These are phyloP conservation scores for Orychophragmus violaceus DNA, from an alignment of 345 rosid genomes.

Conservation along the genomic window DNA sequence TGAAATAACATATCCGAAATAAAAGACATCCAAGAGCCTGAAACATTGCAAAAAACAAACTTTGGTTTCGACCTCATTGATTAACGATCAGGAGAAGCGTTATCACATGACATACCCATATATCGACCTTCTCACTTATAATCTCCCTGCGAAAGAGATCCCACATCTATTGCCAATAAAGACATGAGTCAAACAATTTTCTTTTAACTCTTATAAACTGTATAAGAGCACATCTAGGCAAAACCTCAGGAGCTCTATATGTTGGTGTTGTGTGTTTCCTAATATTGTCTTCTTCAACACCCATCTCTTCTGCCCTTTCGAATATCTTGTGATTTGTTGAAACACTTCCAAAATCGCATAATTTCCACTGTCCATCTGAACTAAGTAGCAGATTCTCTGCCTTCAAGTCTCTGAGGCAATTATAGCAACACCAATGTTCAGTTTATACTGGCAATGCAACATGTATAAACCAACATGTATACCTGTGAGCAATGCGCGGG, in stretches of 20 bases:
- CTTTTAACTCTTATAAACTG: constrained; percentile 23
- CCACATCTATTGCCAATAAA: constrained; percentile 76
- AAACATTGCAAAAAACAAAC: constrained; percentile 7
- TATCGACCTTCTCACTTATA: constrained; percentile 92
- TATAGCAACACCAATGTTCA: not conserved
- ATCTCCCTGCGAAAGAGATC: constrained; percentile 83
- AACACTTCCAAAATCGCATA: constrained; percentile 95
- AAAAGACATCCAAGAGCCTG: constrained; percentile 99
- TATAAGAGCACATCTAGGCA: constrained; percentile 19
- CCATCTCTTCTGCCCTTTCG: constrained; percentile 97
- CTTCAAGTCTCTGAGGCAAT: constrained; percentile 76
- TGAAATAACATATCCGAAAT: constrained; percentile 87
- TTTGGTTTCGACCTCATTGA: constrained; percentile 7
- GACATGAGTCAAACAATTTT: constrained; percentile 26
- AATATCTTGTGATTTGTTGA: constrained; percentile 90
- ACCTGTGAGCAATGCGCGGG: constrained; percentile 96
- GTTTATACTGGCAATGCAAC: too few relatives aligned
- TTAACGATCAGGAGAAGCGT: not conserved
- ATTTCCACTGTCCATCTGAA: constrained; percentile 75
- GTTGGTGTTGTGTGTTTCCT: constrained; percentile 93
- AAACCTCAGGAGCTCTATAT: constrained; percentile 98
- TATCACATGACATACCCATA: constrained; percentile 69
- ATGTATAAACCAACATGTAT: too few relatives aligned
- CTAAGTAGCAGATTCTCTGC: constrained; percentile 86
- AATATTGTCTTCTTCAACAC: constrained; percentile 95